Evolutionary conservation across 495 filamentous ascomycete species (phyloP).

Genomic region (Collariella sp.): DNA sequence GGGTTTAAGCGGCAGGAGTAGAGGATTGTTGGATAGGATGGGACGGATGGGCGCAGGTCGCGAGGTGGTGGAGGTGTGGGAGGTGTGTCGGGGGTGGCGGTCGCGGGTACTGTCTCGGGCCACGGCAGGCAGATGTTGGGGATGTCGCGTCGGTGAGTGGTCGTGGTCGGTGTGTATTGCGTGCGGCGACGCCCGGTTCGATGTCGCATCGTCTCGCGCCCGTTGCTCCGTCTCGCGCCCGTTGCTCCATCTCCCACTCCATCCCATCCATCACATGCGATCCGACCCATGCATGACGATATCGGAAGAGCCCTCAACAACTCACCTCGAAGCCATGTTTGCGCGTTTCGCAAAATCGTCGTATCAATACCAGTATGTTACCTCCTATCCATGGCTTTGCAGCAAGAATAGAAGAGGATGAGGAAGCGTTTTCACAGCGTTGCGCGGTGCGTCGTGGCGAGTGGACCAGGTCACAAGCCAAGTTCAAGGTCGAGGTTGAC

Average conservation of each 20-base stretch:
- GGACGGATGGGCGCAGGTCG: neutral
- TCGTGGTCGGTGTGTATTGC: too few species aligned
- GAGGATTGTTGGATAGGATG: conserved; percentile 16
- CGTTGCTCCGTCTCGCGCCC: neutral
- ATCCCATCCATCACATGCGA: neutral
- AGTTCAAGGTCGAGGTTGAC: neutral
- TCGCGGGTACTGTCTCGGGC: too few species aligned
- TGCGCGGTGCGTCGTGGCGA: neutral
- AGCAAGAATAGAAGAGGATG: neutral
- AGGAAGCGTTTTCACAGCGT: neutral
- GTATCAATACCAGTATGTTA: neutral
- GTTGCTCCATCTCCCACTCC: neutral
- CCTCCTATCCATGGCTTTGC: neutral
- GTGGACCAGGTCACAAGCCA: conserved; percentile 3
- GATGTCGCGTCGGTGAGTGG: too few species aligned
- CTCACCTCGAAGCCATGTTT: conserved; percentile 23
- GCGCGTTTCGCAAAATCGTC: neutral
- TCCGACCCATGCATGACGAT: neutral
- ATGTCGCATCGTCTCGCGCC: neutral
- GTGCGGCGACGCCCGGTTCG: neutral
- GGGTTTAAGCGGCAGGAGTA: neutral
- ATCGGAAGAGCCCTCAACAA: neutral
- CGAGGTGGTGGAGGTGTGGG: too few species aligned
- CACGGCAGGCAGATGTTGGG: too few species aligned
- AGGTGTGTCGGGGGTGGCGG: too few species aligned